phyloP scores from a whole-genome alignment of 2,329 filamentous ascomycete species.

The Fusarium nanum region DNA sequence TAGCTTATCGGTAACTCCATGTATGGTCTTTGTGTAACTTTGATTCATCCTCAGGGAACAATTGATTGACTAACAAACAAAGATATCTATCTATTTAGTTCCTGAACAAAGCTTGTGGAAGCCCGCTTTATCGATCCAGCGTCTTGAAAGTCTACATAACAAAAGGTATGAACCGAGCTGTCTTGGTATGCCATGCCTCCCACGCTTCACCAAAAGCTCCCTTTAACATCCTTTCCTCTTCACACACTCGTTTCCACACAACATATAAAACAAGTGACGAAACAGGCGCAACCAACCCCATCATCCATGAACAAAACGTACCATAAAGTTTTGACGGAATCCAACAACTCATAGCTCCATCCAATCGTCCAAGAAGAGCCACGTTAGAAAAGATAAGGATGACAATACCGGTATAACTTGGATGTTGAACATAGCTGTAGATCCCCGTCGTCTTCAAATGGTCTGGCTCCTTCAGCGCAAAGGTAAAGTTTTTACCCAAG shows the following conservation, averaged over 20 bases:
- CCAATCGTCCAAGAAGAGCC: slow-evolving; percentile 52
- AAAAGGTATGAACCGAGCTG: slow-evolving; percentile 61
- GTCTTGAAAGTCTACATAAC: not conserved
- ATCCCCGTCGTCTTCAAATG: slow-evolving; percentile 59
- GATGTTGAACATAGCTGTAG: slow-evolving; percentile 63
- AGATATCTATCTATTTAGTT: not conserved
- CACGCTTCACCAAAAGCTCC: slow-evolving; percentile 60
- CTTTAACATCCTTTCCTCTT: slow-evolving; percentile 64
- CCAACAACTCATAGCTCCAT: slow-evolving; percentile 56
- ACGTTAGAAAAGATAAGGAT: slow-evolving; percentile 50
- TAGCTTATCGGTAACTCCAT: too few species aligned
- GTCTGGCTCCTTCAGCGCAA: slow-evolving; percentile 60
- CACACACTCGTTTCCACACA: slow-evolving; percentile 53
- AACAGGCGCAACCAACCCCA: slow-evolving; percentile 1
- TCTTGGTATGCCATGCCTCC: slow-evolving; percentile 60
- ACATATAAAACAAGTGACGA: slow-evolving; percentile 35
- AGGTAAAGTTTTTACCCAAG: slow-evolving; percentile 66
- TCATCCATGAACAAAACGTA: not conserved
- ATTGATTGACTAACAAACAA: not conserved
- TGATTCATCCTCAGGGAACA: not conserved
- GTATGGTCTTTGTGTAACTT: not conserved
- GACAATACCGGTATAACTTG: slow-evolving; percentile 61
- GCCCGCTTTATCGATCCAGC: not conserved
- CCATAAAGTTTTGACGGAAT: slow-evolving; percentile 44
- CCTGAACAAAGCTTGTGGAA: not conserved